phyloP scores from a whole-genome alignment of 2,329 filamentous ascomycete genomes.

The Hymenoscyphus repandus region DNA sequence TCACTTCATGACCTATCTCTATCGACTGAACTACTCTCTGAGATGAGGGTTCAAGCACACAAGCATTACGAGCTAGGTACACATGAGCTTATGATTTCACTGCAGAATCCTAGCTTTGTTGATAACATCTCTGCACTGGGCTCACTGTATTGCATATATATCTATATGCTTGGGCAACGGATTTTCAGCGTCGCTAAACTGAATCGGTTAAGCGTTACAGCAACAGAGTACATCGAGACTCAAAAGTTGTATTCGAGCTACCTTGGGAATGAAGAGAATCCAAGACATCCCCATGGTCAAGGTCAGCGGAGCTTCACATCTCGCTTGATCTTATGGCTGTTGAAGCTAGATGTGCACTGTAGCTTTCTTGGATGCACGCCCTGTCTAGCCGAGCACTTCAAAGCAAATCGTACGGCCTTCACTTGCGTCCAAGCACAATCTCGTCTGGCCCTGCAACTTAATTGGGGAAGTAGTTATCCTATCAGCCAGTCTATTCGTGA shows the following conservation, averaged over 20 bases:
- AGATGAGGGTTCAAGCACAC: neutral
- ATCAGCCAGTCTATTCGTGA: constrained; percentile 14
- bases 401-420: neutral
- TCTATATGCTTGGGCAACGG: too few relatives aligned
- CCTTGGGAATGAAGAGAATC: too few relatives aligned
- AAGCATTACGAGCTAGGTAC: constrained; percentile 11
- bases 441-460: neutral
- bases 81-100: constrained; percentile 4
- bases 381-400: constrained; percentile 8
- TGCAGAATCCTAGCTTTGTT: too few relatives aligned
- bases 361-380: constrained; percentile 12
- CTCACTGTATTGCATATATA: too few relatives aligned
- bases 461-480: constrained; percentile 12
- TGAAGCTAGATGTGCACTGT: constrained; percentile 15
- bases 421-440: neutral
- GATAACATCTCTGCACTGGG: too few relatives aligned
- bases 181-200: too few relatives aligned
- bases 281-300: neutral
- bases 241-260: too few relatives aligned
- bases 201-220: too few relatives aligned
- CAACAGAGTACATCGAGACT: too few relatives aligned
- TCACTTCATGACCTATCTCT: too few relatives aligned
- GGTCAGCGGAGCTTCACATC: constrained; percentile 8
- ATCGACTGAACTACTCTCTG: too few relatives aligned
- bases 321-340: constrained; percentile 10